Evolutionary conservation across 2,329 filamentous ascomycete genomes (phyloP).

Genomic region (Cladosporium sp.): DNA sequence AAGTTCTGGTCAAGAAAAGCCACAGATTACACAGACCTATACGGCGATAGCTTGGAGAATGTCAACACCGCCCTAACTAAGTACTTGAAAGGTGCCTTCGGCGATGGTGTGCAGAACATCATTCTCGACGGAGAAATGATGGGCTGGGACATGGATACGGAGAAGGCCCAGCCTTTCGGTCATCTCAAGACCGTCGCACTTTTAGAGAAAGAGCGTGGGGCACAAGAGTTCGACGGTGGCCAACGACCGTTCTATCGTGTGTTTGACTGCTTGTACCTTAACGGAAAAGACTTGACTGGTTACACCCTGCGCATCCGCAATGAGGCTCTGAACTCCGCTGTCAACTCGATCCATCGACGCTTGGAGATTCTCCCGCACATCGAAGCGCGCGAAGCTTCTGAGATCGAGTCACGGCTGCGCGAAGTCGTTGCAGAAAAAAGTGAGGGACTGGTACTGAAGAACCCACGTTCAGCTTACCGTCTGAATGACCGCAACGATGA

Average conservation of each 20-base stretch:
- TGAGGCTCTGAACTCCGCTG: conserved; percentile 65
- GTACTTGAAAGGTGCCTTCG: conserved; percentile 73
- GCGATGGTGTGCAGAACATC: conserved; percentile 70
- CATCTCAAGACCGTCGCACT: conserved; percentile 88
- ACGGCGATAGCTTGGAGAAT: conserved; percentile 72
- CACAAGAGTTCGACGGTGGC: conserved; percentile 31
- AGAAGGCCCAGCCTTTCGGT: conserved; percentile 84
- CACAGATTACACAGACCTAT: conserved; percentile 93
- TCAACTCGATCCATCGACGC: conserved; percentile 66
- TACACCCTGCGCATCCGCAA: conserved; percentile 80
- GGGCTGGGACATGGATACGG: conserved; percentile 84
- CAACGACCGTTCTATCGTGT: conserved; percentile 78
- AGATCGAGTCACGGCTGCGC: conserved; percentile 74
- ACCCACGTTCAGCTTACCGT: conserved; percentile 78
- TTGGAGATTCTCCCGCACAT: conserved; percentile 76
- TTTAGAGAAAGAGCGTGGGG: conserved; percentile 53
- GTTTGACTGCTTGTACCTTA: conserved; percentile 89
- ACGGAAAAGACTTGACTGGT: conserved; percentile 70
- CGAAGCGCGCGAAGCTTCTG: conserved; percentile 60
- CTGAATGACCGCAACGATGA: conserved; percentile 89
- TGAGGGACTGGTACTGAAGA: conserved; percentile 90
- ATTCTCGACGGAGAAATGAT: conserved; percentile 99
- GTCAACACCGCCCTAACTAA: conserved; percentile 72
- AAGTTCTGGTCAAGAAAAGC: conserved; percentile 93
- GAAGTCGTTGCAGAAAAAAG: conserved; percentile 80